These are phyloP conservation scores for Nicotiana rustica DNA, from an alignment of 305 asterid genomes.

Conservation along the genomic window DNA sequence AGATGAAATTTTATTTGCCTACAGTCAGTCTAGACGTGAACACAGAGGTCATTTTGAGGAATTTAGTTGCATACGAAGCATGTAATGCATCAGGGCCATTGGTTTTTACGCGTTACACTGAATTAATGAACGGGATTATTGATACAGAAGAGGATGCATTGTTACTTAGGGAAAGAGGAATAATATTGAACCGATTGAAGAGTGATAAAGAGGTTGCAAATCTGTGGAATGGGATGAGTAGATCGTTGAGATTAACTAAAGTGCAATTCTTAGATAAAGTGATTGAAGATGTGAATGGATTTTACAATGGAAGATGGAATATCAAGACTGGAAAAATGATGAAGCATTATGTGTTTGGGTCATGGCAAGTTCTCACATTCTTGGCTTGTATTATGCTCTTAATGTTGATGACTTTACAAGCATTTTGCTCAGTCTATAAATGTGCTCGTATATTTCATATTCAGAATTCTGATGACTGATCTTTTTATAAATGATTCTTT, in stretches of 20 bases:
- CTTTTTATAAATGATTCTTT: neutral
- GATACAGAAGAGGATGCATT: slow-evolving; percentile 42
- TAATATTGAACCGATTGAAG: slow-evolving; percentile 44
- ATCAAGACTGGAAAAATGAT: slow-evolving; percentile 28
- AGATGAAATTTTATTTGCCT: slow-evolving; percentile 35
- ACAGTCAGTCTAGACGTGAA: slow-evolving; percentile 37
- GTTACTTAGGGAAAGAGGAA: slow-evolving; percentile 44
- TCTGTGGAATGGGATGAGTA: slow-evolving; percentile 50
- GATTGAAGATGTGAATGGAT: slow-evolving; percentile 39
- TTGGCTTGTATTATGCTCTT: slow-evolving; percentile 5
- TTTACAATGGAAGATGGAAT: slow-evolving; percentile 32
- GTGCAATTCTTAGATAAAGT: slow-evolving; percentile 33
- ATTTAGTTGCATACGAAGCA: slow-evolving; percentile 49
- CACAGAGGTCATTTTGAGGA: slow-evolving; percentile 42
- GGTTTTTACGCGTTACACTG: slow-evolving; percentile 47
- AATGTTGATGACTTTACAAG: slow-evolving; percentile 31
- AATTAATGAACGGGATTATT: slow-evolving; percentile 48
- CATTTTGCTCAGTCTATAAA: slow-evolving; percentile 14
- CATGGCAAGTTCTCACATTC: slow-evolving; percentile 39
- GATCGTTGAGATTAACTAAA: slow-evolving; percentile 39
- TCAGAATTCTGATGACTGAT: neutral
- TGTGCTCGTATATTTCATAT: slow-evolving; percentile 8
- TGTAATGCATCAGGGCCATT: slow-evolving; percentile 41
- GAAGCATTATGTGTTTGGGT: slow-evolving; percentile 39
- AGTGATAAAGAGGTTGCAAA: slow-evolving; percentile 42